Conservation (phyloP, 2,329 filamentous ascomycete genomes). For the Arthrinium phaeospermum region DNA sequence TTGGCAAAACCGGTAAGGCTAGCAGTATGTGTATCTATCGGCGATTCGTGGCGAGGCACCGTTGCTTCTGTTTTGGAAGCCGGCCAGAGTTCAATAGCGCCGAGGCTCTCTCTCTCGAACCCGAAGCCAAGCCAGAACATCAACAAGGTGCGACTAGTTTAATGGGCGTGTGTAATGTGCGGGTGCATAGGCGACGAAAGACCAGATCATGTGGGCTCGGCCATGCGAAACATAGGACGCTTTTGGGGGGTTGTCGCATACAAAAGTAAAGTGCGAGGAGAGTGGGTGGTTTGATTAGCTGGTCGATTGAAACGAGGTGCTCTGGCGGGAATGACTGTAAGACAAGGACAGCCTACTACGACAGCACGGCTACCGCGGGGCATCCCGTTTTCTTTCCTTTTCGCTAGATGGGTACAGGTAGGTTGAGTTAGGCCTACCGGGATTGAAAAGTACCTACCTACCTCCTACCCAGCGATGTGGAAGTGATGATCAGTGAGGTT, state of each 20-base stretch:
- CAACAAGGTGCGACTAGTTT: constrained; percentile 17
- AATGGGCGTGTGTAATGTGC: constrained; percentile 7
- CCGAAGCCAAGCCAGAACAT: constrained; percentile 4
- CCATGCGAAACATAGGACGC: constrained; percentile 10
- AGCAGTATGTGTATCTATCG: background rate
- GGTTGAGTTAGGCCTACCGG: background rate
- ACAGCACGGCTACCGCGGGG: background rate
- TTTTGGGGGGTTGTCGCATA: constrained; percentile 10
- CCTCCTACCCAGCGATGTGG: background rate
- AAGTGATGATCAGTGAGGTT: background rate
- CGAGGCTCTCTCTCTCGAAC: background rate
- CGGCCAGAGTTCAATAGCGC: constrained; percentile 9
- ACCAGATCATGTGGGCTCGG: constrained; percentile 2
- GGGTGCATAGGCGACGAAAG: constrained; percentile 12
- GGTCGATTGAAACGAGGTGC: background rate
- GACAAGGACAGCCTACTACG: background rate
- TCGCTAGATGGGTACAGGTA: background rate
- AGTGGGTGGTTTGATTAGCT: constrained; percentile 4
- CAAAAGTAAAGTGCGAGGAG: constrained; percentile 9
- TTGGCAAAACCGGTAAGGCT: background rate
- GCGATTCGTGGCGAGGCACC: background rate
- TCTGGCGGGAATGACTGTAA: constrained; percentile 1
- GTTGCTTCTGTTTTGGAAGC: constrained; percentile 11
- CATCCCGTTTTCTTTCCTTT: background rate
- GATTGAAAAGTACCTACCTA: background rate